Base-by-base conservation (phyloP, 2,329 filamentous ascomycete species). In the Peltaster fructicola region DNA sequence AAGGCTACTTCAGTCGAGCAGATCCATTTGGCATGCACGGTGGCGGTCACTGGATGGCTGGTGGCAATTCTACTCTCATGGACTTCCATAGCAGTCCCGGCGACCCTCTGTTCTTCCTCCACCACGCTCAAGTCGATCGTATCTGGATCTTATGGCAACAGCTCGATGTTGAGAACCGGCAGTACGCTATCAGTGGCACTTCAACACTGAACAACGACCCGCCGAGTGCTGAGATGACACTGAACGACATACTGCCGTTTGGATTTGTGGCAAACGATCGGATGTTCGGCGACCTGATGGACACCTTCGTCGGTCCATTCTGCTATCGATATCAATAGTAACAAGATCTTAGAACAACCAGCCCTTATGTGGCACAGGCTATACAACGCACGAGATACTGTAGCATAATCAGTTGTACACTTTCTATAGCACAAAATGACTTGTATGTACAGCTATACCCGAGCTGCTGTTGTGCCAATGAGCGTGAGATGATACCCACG, bases 131-230 rank as follows among this genome's bases (percentile, higher is more conserved):
- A 46, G 50, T 61, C 15, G 58, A 62, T 30, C 44, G 54, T 1
- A 34, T 51, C 4, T 62, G 48, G 38, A 54, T 48, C 46, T 53
- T 53, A 8, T 63, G 59, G 59, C 57, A 63, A 38, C 53, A 52
- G 27, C 30, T 47, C 20, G 47, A 59, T 20, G 35, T 48, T 8
- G 30, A 33, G 23, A 44, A 41, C 7, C 40, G 57, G 7, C 43
- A 40, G 14, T 34, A 42, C 28, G 43, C 40, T 7, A 41, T 61
- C 25, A 48, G 41, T 3, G 57, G 53, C 1, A 59, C 55, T 4
- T 45, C 52, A 8, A 61, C 57, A 1, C 43, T 59, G 17, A 40
- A 54, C 31, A 57, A 60, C 27, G 15, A 30, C 1, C 57, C 58
- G 3, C 47, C 53, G 1, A 53, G 50, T 16, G 27, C 50, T 6